Evolutionary conservation across 2,329 filamentous ascomycete species (phyloP).

Genomic region (Neofusicoccum umdonicola): DNA sequence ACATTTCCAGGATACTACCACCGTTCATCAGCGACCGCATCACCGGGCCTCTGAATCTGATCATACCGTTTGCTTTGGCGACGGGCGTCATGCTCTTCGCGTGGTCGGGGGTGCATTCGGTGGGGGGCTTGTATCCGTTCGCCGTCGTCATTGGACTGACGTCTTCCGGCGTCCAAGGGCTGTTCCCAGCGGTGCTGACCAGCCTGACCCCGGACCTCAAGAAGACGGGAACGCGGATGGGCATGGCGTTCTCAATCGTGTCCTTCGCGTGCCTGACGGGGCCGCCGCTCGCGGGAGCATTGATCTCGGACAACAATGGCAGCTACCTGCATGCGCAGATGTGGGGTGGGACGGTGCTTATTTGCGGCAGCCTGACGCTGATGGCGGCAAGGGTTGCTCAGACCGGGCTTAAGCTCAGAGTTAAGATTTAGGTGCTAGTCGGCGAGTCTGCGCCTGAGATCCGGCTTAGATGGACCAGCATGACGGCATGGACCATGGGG

Average conservation of each 20-base stretch:
- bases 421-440: constrained; percentile 23
- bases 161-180: constrained; percentile 27
- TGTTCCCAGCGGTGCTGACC: constrained; percentile 24
- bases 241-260: constrained; percentile 37
- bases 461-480: no score
- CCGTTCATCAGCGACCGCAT: constrained; percentile 56
- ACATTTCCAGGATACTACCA: constrained; percentile 58
- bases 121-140: constrained; percentile 30
- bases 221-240: constrained; percentile 34
- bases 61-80: constrained; percentile 7
- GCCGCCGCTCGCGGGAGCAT: constrained; percentile 34
- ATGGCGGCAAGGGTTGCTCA: constrained; percentile 29
- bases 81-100: constrained; percentile 23
- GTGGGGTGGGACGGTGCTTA: constrained; percentile 31
- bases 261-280: constrained; percentile 36
- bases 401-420: constrained; percentile 32
- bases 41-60: constrained; percentile 18
- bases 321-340: constrained; percentile 30
- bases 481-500: no score
- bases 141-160: constrained; percentile 31
- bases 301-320: constrained; percentile 30
- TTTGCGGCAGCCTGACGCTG: constrained; percentile 30
- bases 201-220: constrained; percentile 28
- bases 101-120: constrained; percentile 31
- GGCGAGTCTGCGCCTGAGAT: no score